Conservation (phyloP, 805 yeast genomes). For the Ogataea methylovora region DNA sequence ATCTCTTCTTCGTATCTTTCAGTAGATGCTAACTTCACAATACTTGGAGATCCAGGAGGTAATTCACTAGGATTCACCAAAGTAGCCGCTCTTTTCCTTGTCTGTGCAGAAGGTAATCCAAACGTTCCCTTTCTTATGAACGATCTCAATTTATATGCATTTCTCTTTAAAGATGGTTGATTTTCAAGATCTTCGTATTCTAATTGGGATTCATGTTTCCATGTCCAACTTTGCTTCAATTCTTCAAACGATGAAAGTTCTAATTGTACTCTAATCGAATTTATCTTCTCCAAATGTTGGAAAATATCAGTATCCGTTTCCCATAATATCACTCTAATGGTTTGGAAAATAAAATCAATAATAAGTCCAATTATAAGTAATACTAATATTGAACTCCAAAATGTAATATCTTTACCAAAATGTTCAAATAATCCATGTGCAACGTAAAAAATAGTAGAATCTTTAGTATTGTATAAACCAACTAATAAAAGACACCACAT, state of each 20-base stretch:
- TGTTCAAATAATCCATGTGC: constrained; percentile 56
- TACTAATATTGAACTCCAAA: constrained; percentile 75
- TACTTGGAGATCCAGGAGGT: constrained; percentile 39
- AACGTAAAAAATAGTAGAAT: constrained; percentile 60
- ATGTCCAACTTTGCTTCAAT: constrained; percentile 72
- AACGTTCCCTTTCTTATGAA: constrained; percentile 27
- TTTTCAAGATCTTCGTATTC: constrained; percentile 17
- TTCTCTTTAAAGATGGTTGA: constrained; percentile 10
- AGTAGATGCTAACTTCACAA: constrained; percentile 23
- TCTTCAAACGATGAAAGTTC: constrained; percentile 70
- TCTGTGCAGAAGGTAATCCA: constrained; percentile 19
- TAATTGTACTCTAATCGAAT: constrained; percentile 55
- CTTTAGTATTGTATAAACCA: constrained; percentile 48
- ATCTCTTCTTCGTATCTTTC: constrained; percentile 44
- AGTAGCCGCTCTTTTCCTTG: constrained; percentile 45
- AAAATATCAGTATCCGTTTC: constrained; percentile 78
- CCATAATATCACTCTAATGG: constrained; percentile 43
- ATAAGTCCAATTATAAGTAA: constrained; percentile 50
- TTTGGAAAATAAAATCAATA: constrained; percentile 58
- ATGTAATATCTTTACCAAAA: constrained; percentile 75
- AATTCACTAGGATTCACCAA: constrained; percentile 38
- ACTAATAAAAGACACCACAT: constrained; percentile 78
- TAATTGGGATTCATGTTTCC: constrained; percentile 32
- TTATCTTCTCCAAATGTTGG: constrained; percentile 67
- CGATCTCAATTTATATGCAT: constrained; percentile 18